A percentile compares a stretch with the other conserved stretches of the same genome.
Conservation (phyloP, 106 monocot genomes). For the Iris macrosiphon region DNA sequence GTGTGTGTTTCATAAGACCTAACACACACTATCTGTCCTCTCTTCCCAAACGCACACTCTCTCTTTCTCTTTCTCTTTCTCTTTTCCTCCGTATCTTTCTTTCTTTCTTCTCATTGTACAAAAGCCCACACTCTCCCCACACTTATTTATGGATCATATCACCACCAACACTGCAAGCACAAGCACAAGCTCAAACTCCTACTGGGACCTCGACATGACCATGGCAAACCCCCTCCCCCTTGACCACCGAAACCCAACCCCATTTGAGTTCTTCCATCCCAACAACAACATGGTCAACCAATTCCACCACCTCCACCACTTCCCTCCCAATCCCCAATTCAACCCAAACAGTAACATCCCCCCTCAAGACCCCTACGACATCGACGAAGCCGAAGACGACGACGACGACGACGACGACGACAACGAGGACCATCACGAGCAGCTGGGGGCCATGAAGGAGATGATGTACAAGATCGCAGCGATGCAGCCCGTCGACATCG, state of each 20-base stretch:
- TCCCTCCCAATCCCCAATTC: background rate
- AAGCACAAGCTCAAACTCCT: slow-evolving; percentile 19
- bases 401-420: background rate
- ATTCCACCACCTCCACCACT: background rate
- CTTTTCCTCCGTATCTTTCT: background rate
- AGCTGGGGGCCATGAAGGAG: slow-evolving; percentile 61
- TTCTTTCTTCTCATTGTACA: slow-evolving; percentile 18
- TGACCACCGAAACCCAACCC: slow-evolving; percentile 10
- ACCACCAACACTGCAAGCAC: slow-evolving; percentile 10
- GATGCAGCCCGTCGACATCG: slow-evolving; percentile 81
- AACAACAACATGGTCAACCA: background rate
- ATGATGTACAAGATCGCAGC: slow-evolving; percentile 76
- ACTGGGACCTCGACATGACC: slow-evolving; percentile 35
- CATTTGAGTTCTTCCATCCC: slow-evolving; percentile 9
- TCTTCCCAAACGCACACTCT: background rate
- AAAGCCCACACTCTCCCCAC: background rate
- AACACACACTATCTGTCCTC: slow-evolving; percentile 1
- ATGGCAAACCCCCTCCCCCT: slow-evolving; percentile 25
- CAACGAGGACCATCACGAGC: slow-evolving; percentile 19
- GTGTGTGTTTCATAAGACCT: slow-evolving; percentile 2
- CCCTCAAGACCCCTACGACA: background rate
- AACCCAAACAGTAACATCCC: too few species aligned
- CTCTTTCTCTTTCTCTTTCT: slow-evolving; percentile 17
- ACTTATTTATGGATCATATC: slow-evolving; percentile 24
- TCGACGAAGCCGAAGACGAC: background rate